Evolutionary conservation across 2,329 filamentous ascomycete genomes (phyloP).

Genomic region (Colletotrichum kahawae): DNA sequence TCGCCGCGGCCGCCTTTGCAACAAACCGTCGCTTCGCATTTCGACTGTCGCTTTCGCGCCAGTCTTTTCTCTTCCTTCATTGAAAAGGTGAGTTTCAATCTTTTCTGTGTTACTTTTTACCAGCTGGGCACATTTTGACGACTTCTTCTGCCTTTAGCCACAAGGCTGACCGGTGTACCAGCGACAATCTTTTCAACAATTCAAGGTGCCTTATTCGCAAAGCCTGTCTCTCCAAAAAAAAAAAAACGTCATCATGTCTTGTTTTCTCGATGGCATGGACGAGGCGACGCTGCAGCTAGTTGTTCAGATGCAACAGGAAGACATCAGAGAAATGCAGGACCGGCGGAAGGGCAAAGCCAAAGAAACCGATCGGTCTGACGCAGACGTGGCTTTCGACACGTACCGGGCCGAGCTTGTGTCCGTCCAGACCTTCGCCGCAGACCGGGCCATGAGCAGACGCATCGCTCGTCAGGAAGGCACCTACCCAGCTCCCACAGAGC

Average conservation of each 20-base stretch:
- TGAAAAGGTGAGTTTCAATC: not conserved
- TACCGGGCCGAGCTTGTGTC: not conserved
- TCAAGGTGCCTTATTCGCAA: not conserved
- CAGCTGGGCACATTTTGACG: no score
- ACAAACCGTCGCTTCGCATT: not conserved
- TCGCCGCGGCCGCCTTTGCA: not conserved
- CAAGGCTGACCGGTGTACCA: no score
- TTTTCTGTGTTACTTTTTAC: not conserved
- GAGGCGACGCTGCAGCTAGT: not conserved
- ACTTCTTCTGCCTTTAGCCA: no score
- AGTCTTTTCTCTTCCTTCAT: not conserved
- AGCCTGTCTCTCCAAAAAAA: not conserved
- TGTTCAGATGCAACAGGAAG: not conserved
- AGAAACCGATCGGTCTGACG: not conserved
- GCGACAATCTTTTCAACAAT: not conserved
- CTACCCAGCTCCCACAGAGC: not conserved
- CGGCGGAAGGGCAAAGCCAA: not conserved
- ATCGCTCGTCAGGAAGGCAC: not conserved
- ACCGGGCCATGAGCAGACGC: not conserved
- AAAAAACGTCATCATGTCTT: not conserved
- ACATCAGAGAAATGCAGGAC: not conserved
- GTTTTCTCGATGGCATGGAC: not conserved
- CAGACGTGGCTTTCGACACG: not conserved
- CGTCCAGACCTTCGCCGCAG: not conserved
- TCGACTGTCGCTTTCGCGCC: not conserved